Evolutionary conservation across 2,329 filamentous ascomycete species (phyloP).

Genomic region (Gaeumannomyces tritici): DNA sequence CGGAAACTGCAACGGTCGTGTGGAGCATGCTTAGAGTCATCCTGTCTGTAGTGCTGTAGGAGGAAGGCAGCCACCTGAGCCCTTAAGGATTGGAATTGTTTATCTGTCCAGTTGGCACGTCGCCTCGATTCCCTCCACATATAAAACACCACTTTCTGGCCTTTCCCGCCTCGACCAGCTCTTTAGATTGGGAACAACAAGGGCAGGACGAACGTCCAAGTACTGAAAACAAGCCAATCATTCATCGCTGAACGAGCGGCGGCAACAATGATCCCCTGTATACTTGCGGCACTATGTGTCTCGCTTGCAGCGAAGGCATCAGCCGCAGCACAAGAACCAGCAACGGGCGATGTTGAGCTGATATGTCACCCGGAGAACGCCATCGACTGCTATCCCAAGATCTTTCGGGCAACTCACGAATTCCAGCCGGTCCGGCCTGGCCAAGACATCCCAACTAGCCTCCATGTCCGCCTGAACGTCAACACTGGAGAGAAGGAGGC

Average conservation of each 20-base stretch:
- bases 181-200: background rate
- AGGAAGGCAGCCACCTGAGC: background rate
- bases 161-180: background rate
- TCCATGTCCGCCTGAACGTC: slow-evolving; percentile 58
- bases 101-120: background rate
- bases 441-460: slow-evolving; percentile 54
- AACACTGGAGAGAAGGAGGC: slow-evolving; percentile 55
- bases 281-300: background rate
- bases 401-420: slow-evolving; percentile 54
- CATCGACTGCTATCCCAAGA: slow-evolving; percentile 54
- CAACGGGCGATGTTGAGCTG: slow-evolving; percentile 32
- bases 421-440: slow-evolving; percentile 55
- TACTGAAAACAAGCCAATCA: background rate
- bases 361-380: slow-evolving; percentile 55
- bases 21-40: background rate
- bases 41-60: background rate
- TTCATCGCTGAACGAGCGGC: background rate
- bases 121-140: background rate
- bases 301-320: background rate
- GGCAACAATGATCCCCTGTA: background rate
- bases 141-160: background rate
- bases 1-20: background rate
- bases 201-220: background rate
- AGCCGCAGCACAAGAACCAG: background rate
- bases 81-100: background rate